These are phyloP conservation scores for Monilinia laxa DNA, from an alignment of 2,329 filamentous ascomycete genomes.

Conservation along the genomic window DNA sequence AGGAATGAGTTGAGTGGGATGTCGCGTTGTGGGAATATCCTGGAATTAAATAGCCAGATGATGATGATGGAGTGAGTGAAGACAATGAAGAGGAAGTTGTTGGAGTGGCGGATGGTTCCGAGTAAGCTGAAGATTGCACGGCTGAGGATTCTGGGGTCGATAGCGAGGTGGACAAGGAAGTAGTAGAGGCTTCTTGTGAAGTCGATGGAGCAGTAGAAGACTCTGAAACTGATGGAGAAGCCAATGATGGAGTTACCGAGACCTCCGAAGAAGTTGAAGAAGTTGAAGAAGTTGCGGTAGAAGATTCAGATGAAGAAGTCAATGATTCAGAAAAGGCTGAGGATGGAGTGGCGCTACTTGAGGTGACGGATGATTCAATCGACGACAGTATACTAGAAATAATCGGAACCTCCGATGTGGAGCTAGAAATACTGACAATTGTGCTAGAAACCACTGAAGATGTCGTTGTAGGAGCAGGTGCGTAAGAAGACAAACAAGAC, in stretches of 20 bases:
- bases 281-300: background rate
- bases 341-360: background rate
- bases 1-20: conserved; percentile 1
- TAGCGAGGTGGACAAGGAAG: background rate
- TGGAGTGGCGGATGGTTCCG: background rate
- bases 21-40: background rate
- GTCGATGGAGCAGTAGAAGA: background rate
- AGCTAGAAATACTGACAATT: conserved; percentile 15
- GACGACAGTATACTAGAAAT: background rate
- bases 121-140: background rate
- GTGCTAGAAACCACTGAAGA: conserved; percentile 23
- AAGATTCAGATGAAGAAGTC: background rate
- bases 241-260: background rate
- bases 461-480: conserved; percentile 12
- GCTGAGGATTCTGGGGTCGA: background rate
- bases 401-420: conserved; percentile 3
- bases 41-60: conserved; percentile 7
- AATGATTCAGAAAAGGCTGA: conserved; percentile 5
- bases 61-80: background rate
- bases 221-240: background rate
- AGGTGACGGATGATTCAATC: too few relatives aligned
- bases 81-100: background rate
- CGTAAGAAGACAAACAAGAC: conserved; percentile 26
- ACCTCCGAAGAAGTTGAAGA: background rate
- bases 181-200: background rate